A percentile compares a stretch with the other conserved stretches of the same genome.
Evolutionary conservation across 345 rosid genomes (phyloP).

Genomic region (Salix exigua): DNA sequence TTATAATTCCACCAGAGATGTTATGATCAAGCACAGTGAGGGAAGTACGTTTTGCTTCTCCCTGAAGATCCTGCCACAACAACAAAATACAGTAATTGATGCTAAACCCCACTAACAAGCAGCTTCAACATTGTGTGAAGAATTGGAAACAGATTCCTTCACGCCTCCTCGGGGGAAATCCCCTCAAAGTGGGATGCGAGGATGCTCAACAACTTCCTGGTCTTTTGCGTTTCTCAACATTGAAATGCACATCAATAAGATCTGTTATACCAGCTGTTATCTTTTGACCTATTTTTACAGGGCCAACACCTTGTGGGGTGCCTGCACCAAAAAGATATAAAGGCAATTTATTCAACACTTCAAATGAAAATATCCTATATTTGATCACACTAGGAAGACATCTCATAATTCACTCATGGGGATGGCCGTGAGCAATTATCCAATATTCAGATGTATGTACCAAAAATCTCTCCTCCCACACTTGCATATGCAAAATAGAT

Average conservation of each 20-base stretch:
- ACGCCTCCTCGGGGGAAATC: not conserved
- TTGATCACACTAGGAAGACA: not conserved
- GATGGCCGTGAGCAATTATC: not conserved
- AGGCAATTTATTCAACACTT: conserved; percentile 4
- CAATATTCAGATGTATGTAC: not conserved
- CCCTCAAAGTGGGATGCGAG: not conserved
- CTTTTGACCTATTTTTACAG: conserved; percentile 77
- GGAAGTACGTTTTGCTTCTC: not conserved
- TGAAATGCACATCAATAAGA: conserved; percentile 55
- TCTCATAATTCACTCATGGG: not conserved
- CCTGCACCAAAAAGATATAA: conserved; percentile 40
- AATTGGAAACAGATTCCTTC: too few species aligned
- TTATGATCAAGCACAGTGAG: too few species aligned
- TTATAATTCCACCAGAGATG: too few species aligned
- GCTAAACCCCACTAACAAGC: not conserved
- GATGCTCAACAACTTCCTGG: conserved; percentile 27
- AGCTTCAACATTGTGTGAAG: not conserved
- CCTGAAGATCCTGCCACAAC: not conserved
- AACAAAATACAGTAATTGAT: not conserved
- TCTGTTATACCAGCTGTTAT: conserved; percentile 86
- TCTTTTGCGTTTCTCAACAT: conserved; percentile 49
- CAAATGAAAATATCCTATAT: not conserved
- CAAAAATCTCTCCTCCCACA: not conserved
- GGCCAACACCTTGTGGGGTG: conserved; percentile 90
- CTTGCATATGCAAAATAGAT: not conserved